Conservation (phyloP, 495 filamentous ascomycete genomes). For the Aspergillus bertholletiae region DNA sequence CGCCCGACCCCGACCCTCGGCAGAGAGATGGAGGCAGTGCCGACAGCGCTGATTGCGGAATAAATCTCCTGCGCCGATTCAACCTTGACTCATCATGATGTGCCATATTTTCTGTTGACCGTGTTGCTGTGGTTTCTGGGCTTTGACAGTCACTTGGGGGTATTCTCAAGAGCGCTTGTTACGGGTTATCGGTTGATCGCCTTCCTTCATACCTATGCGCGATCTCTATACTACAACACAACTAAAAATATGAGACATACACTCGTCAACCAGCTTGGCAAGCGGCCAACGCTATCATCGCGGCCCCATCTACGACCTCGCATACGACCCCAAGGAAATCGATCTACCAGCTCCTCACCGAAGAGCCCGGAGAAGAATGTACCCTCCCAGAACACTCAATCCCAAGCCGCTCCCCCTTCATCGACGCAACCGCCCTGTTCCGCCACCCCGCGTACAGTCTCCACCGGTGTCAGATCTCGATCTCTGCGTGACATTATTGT, state of each 20-base stretch:
- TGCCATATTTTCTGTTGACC: not conserved
- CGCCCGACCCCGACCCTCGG: conserved; percentile 15
- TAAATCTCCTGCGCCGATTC: not conserved
- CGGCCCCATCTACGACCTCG: conserved; percentile 17
- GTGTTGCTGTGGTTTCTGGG: not conserved
- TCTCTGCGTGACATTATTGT: conserved; percentile 58
- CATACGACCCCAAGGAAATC: conserved; percentile 26
- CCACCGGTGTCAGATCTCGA: conserved; percentile 47
- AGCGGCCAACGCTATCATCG: conserved; percentile 17
- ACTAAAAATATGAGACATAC: conserved; percentile 13
- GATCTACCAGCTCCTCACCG: conserved; percentile 17
- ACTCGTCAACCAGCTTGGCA: conserved; percentile 7
- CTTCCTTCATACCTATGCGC: not conserved
- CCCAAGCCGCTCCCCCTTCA: not conserved
- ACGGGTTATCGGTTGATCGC: not conserved
- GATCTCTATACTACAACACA: not conserved
- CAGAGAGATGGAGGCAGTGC: not conserved
- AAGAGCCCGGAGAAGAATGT: conserved; percentile 4
- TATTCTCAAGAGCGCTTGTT: not conserved
- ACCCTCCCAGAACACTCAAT: not conserved
- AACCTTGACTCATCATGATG: not conserved
- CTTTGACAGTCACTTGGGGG: not conserved
- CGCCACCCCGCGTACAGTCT: conserved; percentile 30
- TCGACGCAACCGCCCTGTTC: not conserved
- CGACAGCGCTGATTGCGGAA: not conserved